Base-by-base conservation (phyloP, 176 grass and related monocot genomes). In the Avena insularis region DNA sequence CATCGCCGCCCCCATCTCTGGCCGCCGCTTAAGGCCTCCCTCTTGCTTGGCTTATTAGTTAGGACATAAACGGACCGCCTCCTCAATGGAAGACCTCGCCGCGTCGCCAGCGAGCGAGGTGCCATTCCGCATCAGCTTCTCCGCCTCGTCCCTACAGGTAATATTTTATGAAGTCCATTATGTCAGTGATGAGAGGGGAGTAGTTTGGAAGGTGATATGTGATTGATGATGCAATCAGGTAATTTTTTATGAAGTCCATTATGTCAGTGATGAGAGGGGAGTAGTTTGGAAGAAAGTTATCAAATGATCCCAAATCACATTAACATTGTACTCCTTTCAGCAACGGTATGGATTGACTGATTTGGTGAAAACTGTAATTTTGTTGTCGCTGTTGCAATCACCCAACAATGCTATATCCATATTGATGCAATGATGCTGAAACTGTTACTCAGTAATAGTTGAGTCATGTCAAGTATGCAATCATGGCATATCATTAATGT, bases 281-380 rank as follows among this genome's bases (percentile, higher is more conserved):
- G 96, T 98, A 77, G 96, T 98, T 49, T 98, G 96, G 96, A 93
- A 98, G 85, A 93, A 98, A 92, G 96, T 98, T 84, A 98, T 98
- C 66, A 98, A 83, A 98, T 98, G 96, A 92, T 98, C 84, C 96
- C 96, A 0, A 95, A 91, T 50, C 93, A 98, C 82, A 94, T 98
- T 77, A 98, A 98, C 86, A 98, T 98, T 82, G 82, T 94, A 71
- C 96, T 98, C 27, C 96, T 98, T 92, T 98, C 96, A 25, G 96
- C 93, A 91, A 98, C 93, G 84, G 96, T 98, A 92, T 47, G 73
- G 11, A 71, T 64, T 29, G 61, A 69, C 20, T 35, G 46, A 75
- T 80, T 23, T 65, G 48, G 19, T 59, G 70, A 79, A 48, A 47
- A 54, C 46, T 49, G 12, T 4, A 60, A 16, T 81, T 68, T 20